These are phyloP conservation scores for Boletus edulis DNA, from an alignment of 768 basidiomycete species.

Conservation along the genomic window DNA sequence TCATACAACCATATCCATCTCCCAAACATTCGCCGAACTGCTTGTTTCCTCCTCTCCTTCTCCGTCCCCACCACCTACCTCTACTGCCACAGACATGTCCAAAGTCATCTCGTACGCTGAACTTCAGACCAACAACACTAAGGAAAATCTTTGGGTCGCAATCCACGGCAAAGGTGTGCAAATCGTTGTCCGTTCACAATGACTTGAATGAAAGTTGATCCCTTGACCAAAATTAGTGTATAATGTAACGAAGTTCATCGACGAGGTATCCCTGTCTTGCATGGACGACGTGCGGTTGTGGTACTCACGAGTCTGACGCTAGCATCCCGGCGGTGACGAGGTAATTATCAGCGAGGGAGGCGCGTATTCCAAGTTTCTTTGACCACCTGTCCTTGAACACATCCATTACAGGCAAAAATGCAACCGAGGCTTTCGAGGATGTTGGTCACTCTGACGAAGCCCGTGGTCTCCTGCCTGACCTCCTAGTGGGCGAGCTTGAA, in stretches of 20 bases:
- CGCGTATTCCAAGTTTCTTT: conserved; percentile 40
- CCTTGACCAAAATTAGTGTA: conserved; percentile 60
- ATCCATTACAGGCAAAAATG: conserved; percentile 71
- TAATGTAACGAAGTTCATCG: conserved; percentile 89
- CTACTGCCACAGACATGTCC: conserved; percentile 31
- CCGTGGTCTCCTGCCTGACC: conserved; percentile 71
- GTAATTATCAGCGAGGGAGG: conserved; percentile 92
- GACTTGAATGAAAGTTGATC: not conserved
- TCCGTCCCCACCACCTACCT: conserved; percentile 12
- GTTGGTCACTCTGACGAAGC: conserved; percentile 99
- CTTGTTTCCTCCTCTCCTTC: conserved; percentile 3
- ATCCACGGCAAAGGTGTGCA: conserved; percentile 77
- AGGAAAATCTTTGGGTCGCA: conserved; percentile 78
- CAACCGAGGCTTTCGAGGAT: conserved; percentile 98
- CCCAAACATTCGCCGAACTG: not conserved
- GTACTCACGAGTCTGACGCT: conserved; percentile 9
- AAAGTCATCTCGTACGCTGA: conserved; percentile 69
- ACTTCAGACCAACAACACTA: conserved; percentile 72
- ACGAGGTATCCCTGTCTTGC: conserved; percentile 62
- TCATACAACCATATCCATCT: conserved; percentile 1
- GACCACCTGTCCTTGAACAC: not conserved
- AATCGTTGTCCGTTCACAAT: not conserved
- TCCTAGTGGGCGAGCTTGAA: conserved; percentile 84
- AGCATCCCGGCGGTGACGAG: conserved; percentile 99
- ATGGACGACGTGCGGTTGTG: not conserved